Conservation (phyloP, 805 yeast species). For the Millerozyma miso region DNA sequence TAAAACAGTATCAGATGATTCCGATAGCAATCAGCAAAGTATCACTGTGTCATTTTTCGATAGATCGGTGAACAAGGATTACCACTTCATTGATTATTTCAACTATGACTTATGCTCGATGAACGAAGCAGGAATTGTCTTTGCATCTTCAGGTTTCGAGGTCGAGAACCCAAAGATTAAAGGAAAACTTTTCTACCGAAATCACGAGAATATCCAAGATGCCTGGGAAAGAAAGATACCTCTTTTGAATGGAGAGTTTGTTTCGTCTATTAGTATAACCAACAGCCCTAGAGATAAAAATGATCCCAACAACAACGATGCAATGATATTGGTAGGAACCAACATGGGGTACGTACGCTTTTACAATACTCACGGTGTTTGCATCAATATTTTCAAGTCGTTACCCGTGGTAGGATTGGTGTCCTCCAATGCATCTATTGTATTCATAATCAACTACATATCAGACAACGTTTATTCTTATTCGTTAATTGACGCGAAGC, state of each 20-base stretch:
- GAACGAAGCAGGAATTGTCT: conserved; percentile 59
- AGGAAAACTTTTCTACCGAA: conserved; percentile 58
- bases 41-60: conserved; percentile 90
- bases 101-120: conserved; percentile 74
- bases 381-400: conserved; percentile 63
- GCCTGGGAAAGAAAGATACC: conserved; percentile 71
- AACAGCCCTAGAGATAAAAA: conserved; percentile 11
- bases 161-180: conserved; percentile 14
- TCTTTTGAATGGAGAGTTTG: conserved; percentile 48
- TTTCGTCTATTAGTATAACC: conserved; percentile 67
- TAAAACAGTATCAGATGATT: conserved; percentile 22
- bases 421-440: conserved; percentile 53
- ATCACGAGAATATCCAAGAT: conserved; percentile 59
- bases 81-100: conserved; percentile 75
- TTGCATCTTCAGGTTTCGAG: conserved; percentile 41
- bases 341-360: conserved; percentile 69
- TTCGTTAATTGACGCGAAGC: conserved; percentile 45
- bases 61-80: conserved; percentile 66
- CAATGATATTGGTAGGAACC: conserved; percentile 65
- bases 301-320: conserved; percentile 13
- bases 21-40: conserved; percentile 41
- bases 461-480: conserved; percentile 35
- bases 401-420: conserved; percentile 71
- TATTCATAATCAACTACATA: conserved; percentile 46
- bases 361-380: conserved; percentile 70